Evolutionary conservation across 257 asterid genomes (phyloP), one percentile per base, ranked within the genome.

Genomic region (Ilex asprella): DNA sequence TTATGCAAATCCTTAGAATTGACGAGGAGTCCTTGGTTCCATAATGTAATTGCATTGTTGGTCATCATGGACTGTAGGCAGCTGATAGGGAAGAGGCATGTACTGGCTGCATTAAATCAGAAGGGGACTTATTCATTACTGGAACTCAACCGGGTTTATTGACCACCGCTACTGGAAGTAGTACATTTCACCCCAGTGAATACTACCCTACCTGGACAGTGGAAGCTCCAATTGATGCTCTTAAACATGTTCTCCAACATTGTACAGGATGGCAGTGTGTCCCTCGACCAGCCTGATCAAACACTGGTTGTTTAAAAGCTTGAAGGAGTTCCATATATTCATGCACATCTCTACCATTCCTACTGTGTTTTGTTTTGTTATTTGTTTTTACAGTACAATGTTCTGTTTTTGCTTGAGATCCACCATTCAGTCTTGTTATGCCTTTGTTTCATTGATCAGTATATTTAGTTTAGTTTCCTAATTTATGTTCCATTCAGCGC

Each of bases 261-360:
- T 75, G 71, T 67, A 78, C 95, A 0, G 98, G 98, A 54, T 83
- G 91, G 86, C 94, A 84, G 72, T 2, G 55, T 16, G 53, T 81
- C 12, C 64, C 65, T 0, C 79, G 58, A 5, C 95, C 94, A 8
- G 67, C 75, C 52, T 21, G 91, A 84, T 65, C 39, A 59, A 10
- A 71, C 73, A 4, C 31, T 56, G 10, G 51, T 60, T 61, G 61
- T 70, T 52, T 80, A 70, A 63, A 0, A 15, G 27, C 57, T 14
- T 53, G 41, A 35, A 35, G 8, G 41, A 35, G 41, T 35, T 3
- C 41, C 41, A 35, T 35, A 35, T 35, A 35, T 35, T 3, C 8
- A 35, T 35, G 41, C 8, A 35, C 41, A 35, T 35, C 5, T 35
- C 5, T 35, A 35, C 5, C 2, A 2, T 35, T 35, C 41, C 41